Conservation (phyloP, 352 stramenopile species). For the Pythium apleroticum region DNA sequence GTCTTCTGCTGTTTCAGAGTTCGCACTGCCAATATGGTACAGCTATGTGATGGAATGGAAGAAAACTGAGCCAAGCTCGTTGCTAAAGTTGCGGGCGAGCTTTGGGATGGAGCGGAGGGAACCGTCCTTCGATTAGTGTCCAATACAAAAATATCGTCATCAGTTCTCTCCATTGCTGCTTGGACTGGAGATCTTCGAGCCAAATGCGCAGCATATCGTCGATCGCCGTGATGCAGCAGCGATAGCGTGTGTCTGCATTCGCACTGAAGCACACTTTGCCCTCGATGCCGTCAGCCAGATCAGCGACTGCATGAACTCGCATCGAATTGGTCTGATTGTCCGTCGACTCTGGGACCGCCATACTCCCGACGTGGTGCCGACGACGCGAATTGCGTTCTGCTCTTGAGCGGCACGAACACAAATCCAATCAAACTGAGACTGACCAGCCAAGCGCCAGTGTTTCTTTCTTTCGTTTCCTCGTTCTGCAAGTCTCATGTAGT, state of each 20-base stretch:
- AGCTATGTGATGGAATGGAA: too few relatives aligned
- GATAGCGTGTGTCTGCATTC: neutral
- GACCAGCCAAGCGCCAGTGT: neutral
- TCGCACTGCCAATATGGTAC: too few relatives aligned
- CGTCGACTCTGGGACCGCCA: neutral
- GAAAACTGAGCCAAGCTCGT: too few relatives aligned
- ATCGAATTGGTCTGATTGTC: neutral
- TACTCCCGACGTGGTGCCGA: neutral
- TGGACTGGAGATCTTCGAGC: constrained; percentile 17
- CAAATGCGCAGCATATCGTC: constrained; percentile 11
- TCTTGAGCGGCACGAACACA: too few relatives aligned
- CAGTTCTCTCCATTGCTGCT: constrained; percentile 19
- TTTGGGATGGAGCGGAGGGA: too few relatives aligned
- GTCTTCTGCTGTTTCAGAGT: too few relatives aligned
- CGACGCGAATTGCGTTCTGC: neutral
- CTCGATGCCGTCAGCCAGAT: neutral
- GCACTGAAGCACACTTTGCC: neutral
- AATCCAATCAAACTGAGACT: too few relatives aligned
- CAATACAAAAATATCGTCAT: too few relatives aligned
- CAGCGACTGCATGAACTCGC: neutral
- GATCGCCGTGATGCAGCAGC: neutral
- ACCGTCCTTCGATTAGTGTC: too few relatives aligned
- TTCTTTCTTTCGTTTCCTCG: too few relatives aligned
- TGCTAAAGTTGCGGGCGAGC: too few relatives aligned
- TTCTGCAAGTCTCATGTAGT: too few relatives aligned